These are phyloP conservation scores for Drosera spatulata DNA, from an alignment of 179 eudicot species.

Conservation along the genomic window DNA sequence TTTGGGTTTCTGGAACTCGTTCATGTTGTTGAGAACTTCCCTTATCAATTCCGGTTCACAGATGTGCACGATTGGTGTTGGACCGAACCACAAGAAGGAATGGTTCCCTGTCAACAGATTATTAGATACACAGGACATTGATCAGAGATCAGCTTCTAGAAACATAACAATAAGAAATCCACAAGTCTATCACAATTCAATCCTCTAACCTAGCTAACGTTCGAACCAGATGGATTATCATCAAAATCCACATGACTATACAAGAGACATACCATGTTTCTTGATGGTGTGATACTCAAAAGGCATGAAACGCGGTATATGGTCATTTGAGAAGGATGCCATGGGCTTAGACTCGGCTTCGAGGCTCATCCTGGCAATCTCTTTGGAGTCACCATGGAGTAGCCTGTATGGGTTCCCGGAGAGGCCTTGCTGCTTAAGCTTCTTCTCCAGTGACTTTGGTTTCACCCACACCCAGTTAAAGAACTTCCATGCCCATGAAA, in stretches of 20 bases:
- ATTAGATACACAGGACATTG: neutral
- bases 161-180: neutral
- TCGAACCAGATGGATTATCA: too few species aligned
- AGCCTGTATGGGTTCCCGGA: slow-evolving; percentile 11
- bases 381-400: slow-evolving; percentile 8
- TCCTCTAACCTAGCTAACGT: too few species aligned
- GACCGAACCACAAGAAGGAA: slow-evolving; percentile 38
- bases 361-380: slow-evolving; percentile 1
- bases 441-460: too few species aligned
- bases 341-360: slow-evolving; percentile 9
- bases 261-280: slow-evolving; percentile 7
- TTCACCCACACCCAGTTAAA: slow-evolving; percentile 6
- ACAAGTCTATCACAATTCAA: too few species aligned
- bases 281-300: neutral
- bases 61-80: slow-evolving; percentile 27
- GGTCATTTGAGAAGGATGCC: slow-evolving; percentile 8
- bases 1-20: slow-evolving; percentile 19
- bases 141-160: neutral
- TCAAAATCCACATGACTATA: neutral
- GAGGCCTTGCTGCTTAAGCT: neutral
- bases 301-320: slow-evolving; percentile 9
- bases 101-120: slow-evolving; percentile 19
- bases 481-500: neutral
- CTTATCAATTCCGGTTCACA: too few species aligned
- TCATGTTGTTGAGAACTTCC: too few species aligned